A percentile compares a stretch with the other conserved stretches of the same genome.
phyloP scores from a whole-genome alignment of 768 basidiomycete species.

The Rhodosporidiobolus sp. region DNA sequence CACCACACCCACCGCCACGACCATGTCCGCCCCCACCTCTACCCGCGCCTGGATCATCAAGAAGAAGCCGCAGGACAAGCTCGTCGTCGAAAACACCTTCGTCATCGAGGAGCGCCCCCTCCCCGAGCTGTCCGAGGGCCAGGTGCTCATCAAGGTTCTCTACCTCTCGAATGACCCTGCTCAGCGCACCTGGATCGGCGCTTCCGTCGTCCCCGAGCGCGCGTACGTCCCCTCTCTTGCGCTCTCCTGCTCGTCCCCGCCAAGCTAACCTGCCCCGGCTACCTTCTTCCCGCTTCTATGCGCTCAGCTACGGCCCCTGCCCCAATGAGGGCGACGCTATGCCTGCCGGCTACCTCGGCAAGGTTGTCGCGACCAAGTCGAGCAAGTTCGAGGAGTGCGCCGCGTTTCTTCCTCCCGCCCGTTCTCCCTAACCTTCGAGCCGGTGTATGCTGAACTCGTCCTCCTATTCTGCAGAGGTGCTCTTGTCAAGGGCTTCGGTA shows the following conservation, averaged over 20 bases:
- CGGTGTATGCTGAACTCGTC: no score
- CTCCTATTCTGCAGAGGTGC: background rate
- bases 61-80: constrained; percentile 38
- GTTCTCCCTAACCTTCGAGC: no score
- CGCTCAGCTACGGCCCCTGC: constrained; percentile 14
- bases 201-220: constrained; percentile 10
- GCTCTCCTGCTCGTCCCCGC: background rate
- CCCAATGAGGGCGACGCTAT: constrained; percentile 22
- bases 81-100: constrained; percentile 34
- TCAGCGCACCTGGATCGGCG: constrained; percentile 42
- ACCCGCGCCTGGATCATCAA: constrained; percentile 41
- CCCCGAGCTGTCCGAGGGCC: constrained; percentile 16
- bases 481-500: background rate
- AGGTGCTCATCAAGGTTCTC: constrained; percentile 44
- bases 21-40: constrained; percentile 23
- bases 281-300: background rate
- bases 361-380: constrained; percentile 15
- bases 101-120: constrained; percentile 1
- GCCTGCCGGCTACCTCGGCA: constrained; percentile 19
- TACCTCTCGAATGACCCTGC: constrained; percentile 47
- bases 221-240: background rate
- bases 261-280: background rate
- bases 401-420: background rate
- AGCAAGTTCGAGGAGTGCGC: constrained; percentile 11
- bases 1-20: background rate